Evolutionary conservation across 495 filamentous ascomycete species (phyloP).

Genomic region (Penicillium malachiteum): DNA sequence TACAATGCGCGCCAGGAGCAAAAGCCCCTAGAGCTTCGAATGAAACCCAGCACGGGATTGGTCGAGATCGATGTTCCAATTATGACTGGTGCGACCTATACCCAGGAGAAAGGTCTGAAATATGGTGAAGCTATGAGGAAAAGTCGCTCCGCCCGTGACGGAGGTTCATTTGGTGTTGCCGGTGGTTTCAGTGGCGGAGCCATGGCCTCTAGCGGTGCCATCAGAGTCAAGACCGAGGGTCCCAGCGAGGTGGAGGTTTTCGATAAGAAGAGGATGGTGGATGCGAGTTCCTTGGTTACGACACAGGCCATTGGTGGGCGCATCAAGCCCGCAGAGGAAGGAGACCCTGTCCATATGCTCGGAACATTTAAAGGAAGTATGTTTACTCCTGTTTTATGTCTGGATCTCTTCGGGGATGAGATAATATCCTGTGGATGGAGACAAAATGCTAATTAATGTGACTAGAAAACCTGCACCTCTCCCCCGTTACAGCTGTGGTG

Average conservation of each 20-base stretch:
- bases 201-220: constrained; percentile 12
- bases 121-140: constrained; percentile 68
- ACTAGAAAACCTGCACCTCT: constrained; percentile 66
- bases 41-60: constrained; percentile 66
- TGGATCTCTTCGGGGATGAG: not conserved
- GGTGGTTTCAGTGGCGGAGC: constrained; percentile 54
- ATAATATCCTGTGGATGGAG: not conserved
- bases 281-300: constrained; percentile 28
- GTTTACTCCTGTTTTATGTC: constrained; percentile 15
- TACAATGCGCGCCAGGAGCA: constrained; percentile 55
- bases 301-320: constrained; percentile 65
- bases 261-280: constrained; percentile 39
- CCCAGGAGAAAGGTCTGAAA: constrained; percentile 59
- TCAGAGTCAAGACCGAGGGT: constrained; percentile 38
- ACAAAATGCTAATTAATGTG: constrained; percentile 11
- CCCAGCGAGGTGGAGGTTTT: constrained; percentile 36
- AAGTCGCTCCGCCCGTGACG: constrained; percentile 51
- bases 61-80: constrained; percentile 76
- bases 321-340: constrained; percentile 55
- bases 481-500: constrained; percentile 63
- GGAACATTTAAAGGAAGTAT: constrained; percentile 65
- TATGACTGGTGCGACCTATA: constrained; percentile 59
- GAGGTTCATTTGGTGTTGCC: constrained; percentile 58
- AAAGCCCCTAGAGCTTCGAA: constrained; percentile 59
- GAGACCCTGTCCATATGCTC: constrained; percentile 68